Base-by-base conservation (phyloP, 169 alveolate genomes). In the Plasmodium yoelii region DNA sequence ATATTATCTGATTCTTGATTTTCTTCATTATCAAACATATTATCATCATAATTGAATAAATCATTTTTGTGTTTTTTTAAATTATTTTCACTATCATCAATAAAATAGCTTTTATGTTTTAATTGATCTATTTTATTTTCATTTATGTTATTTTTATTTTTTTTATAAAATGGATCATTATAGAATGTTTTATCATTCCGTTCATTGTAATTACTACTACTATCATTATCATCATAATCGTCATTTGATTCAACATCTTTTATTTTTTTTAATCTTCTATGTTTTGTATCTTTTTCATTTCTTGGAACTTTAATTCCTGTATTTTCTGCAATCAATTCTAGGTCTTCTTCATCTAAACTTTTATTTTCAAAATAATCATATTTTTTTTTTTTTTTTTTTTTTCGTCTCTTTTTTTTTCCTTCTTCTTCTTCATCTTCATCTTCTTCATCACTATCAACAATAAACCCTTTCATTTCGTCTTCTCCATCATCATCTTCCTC, bases 271-370 rank as follows among this genome's bases (percentile, higher is more conserved):
- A 72, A 47, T 59, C 91, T 55, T 59, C 91, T 47, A 44, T 86
- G 91, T 28, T 74, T 74, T 6, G 93, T 92, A 24, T 94, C 96
- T 51, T 92, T 93, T 73, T 94, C 95, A 51, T 92, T 73, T 51
- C 84, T 61, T 19, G 63, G 15, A 18, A 88, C 68, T 60, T 80
- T 87, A 28, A 89, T 73, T 15, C 96, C 96, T 7, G 94, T 94
- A 71, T 94, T 94, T 77, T 94, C 96, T 18, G 94, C 96, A 5
- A 94, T 94, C 19, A 94, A 68, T 59, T 88, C 95, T 67, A 94
- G 57, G 42, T 94, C 96, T 64, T 94, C 96, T 63, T 94, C 96
- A 71, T 94, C 96, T 86, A 94, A 69, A 51, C 92, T 88, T 56
- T 92, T 82, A 49, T 71, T 87, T 73, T 74, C 92, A 67, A 65